Percentiles rank a stretch among this genome's conserved stretches.
These are phyloP conservation scores for Lachnum nothofagi DNA, from an alignment of 2,329 filamentous ascomycete genomes.

Conservation along the genomic window DNA sequence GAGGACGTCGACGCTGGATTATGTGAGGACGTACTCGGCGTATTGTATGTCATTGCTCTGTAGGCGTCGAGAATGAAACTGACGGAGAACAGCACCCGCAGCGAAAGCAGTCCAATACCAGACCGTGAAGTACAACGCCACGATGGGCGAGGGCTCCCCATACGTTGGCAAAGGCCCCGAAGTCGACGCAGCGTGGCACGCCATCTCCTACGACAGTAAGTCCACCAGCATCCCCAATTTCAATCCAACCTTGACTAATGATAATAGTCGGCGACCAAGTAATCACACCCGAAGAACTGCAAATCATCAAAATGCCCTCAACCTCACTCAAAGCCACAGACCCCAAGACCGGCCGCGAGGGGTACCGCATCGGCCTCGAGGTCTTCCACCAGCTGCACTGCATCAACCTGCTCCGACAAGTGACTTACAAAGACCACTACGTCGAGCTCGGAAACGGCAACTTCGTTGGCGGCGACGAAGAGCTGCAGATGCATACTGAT, in stretches of 20 bases:
- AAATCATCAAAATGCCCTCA: slow-evolving; percentile 47
- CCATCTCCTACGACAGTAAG: slow-evolving; percentile 44
- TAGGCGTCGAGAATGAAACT: slow-evolving; percentile 2
- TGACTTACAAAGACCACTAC: slow-evolving; percentile 48
- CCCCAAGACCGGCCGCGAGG: slow-evolving; percentile 50
- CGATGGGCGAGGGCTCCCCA: slow-evolving; percentile 39
- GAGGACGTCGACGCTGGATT: slow-evolving; percentile 26
- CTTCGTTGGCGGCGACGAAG: slow-evolving; percentile 39
- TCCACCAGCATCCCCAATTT: slow-evolving; percentile 2
- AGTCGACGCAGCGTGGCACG: slow-evolving; percentile 54
- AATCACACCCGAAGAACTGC: slow-evolving; percentile 50
- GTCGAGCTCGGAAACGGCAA: slow-evolving; percentile 42
- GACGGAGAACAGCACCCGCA: slow-evolving; percentile 40
- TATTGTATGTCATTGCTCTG: slow-evolving; percentile 37
- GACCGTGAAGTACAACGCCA: slow-evolving; percentile 45
- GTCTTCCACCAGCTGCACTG: slow-evolving; percentile 38
- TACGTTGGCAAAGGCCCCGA: slow-evolving; percentile 53
- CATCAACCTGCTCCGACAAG: slow-evolving; percentile 38
- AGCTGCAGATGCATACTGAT: slow-evolving; percentile 41
- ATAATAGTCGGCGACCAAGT: slow-evolving; percentile 54
- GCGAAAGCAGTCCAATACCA: slow-evolving; percentile 45
- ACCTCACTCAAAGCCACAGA: slow-evolving; percentile 51
- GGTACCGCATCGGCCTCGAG: slow-evolving; percentile 52
- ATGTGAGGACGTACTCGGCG: slow-evolving; percentile 40
- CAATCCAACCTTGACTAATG: not conserved